These are phyloP conservation scores for Termitomyces sp. DNA, from an alignment of 768 basidiomycete genomes.

Conservation along the genomic window DNA sequence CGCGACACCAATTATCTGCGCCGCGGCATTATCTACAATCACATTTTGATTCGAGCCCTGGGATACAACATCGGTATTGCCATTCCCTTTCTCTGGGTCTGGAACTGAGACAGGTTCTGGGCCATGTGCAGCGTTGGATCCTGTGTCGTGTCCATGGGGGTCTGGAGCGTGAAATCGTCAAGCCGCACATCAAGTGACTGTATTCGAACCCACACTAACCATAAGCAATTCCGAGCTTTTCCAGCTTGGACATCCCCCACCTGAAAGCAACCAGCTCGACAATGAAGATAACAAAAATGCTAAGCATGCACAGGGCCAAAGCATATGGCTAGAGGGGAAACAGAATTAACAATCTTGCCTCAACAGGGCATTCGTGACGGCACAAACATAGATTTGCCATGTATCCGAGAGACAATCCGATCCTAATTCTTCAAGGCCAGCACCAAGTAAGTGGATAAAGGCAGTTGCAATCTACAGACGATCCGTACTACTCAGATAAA, in stretches of 20 bases:
- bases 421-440: conserved; percentile 67
- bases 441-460: conserved; percentile 79
- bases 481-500: not conserved
- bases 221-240: conserved; percentile 57
- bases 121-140: conserved; percentile 64
- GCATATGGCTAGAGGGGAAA: conserved; percentile 62
- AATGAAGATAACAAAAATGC: conserved; percentile 82
- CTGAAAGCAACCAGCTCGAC: conserved; percentile 85
- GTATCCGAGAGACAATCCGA: conserved; percentile 64
- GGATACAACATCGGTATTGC: conserved; percentile 25
- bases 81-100: not conserved
- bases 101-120: conserved; percentile 40
- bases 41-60: conserved; percentile 4
- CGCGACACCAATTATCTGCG: conserved; percentile 82
- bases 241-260: conserved; percentile 74
- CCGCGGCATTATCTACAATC: conserved; percentile 43
- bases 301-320: conserved; percentile 73
- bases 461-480: conserved; percentile 74
- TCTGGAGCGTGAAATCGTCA: conserved; percentile 34
- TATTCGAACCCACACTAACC: conserved; percentile 36
- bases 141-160: conserved; percentile 61
- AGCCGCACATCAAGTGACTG: too few relatives aligned
- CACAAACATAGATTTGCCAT: conserved; percentile 59
- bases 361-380: not conserved
- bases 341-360: not conserved